These are phyloP conservation scores for Endoconidiophora laricicola DNA, from an alignment of 2,329 filamentous ascomycete genomes.

Conservation along the genomic window DNA sequence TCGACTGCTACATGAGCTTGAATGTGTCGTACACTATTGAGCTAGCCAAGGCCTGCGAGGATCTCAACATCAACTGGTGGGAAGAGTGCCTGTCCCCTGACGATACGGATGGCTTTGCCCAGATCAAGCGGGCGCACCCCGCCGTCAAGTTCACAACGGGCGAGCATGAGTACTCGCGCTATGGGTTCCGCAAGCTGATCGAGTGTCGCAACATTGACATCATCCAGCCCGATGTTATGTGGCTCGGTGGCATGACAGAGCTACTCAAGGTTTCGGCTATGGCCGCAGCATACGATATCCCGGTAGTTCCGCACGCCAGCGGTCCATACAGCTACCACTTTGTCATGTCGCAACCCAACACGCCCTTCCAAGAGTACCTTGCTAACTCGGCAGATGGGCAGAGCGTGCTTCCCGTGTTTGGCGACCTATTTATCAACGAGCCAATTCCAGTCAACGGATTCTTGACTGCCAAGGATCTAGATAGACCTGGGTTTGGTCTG, in stretches of 20 bases:
- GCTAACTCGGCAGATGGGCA: conserved; percentile 86
- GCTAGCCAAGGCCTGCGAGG: conserved; percentile 65
- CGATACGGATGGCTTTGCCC: conserved; percentile 77
- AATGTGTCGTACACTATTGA: conserved; percentile 89
- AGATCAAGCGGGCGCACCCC: conserved; percentile 81
- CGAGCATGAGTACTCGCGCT: conserved; percentile 88
- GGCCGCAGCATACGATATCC: conserved; percentile 85
- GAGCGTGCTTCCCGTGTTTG: conserved; percentile 80
- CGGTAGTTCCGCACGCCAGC: conserved; percentile 86
- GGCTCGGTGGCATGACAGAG: conserved; percentile 86
- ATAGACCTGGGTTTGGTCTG: conserved; percentile 81
- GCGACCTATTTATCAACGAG: conserved; percentile 78
- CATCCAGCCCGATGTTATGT: conserved; percentile 93
- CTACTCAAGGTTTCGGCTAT: conserved; percentile 76
- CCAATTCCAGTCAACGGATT: conserved; percentile 74
- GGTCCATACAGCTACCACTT: conserved; percentile 95
- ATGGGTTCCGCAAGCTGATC: conserved; percentile 86
- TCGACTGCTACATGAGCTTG: conserved; percentile 94
- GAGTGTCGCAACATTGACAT: conserved; percentile 87
- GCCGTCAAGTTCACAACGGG: conserved; percentile 88
- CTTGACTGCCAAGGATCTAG: conserved; percentile 60
- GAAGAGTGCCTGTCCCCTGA: conserved; percentile 86
- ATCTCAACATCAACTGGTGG: conserved; percentile 92
- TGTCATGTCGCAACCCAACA: conserved; percentile 82
- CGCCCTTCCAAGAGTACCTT: conserved; percentile 89